Base-by-base conservation (phyloP, 1,139 yeast species). In the Wickerhamiella infanticola region DNA sequence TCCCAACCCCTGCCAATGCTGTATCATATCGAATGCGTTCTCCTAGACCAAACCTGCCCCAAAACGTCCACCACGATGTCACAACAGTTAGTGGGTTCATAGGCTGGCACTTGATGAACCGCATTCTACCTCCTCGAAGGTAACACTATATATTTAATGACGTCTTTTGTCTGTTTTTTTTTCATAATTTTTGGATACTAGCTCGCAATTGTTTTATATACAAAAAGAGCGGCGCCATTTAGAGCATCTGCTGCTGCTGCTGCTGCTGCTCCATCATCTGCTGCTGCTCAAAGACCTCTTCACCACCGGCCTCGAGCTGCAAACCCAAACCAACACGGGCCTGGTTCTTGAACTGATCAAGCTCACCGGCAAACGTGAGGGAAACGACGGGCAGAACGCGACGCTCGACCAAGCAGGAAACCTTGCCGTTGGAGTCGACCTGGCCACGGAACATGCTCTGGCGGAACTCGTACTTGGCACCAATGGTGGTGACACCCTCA, bases 391-490 rank as follows among this genome's bases (percentile, higher is more conserved):
- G 97, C 60, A 88, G 73, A 48, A 93, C 79, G 65, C 95, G 81
- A 72, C 86, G 86, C 70, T 90, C 98, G 63, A 90, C 72, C 70
- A 85, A 79, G 57, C 90, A 85, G 49, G 83, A 74, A 48, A 90
- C 94, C 69, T 84, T 86, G 66, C 98, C 98, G 51, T 74, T 72
- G 47, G 94, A 78, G 67, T 88, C 96, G 52, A 90, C 63, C 67
- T 88, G 95, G 60, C 97, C 97, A 67, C 98, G 80, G 77, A 85
- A 86, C 48, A 85, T 81, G 50, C 94, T 81, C 68, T 86, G 94
- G 70, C 96, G 86, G 75, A 86, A 93, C 70, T 90, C 98, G 68
- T 90, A 90, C 70, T 88, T 90, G 59, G 96, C 95, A 67, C 96
- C 98, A 49, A 90, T 65, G 52, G 96, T 83, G 58, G 99, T 88